Evolutionary conservation across 2,329 filamentous ascomycete species (phyloP).

Genomic region (Cercospora sp.): DNA sequence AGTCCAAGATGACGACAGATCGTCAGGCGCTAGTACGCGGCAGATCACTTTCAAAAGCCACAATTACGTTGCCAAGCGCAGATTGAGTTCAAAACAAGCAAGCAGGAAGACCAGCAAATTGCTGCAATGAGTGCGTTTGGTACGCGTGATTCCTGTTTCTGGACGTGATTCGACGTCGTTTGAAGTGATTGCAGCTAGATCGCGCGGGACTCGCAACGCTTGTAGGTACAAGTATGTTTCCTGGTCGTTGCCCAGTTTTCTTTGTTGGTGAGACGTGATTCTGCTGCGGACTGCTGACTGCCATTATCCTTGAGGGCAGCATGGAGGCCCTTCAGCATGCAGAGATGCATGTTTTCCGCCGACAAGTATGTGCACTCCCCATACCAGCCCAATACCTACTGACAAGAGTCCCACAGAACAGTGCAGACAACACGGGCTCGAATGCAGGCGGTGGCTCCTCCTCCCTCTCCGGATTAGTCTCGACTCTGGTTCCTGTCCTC

Average conservation of each 20-base stretch:
- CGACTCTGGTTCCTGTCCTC: constrained; percentile 52
- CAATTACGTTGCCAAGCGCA: constrained; percentile 5
- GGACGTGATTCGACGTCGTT: background rate
- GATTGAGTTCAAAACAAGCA: constrained; percentile 5
- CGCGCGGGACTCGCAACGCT: background rate
- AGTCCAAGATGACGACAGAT: background rate
- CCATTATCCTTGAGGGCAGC: background rate
- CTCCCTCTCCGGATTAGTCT: constrained; percentile 52
- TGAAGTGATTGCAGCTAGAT: background rate
- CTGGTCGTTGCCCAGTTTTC: background rate
- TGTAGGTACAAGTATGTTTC: constrained; percentile 5
- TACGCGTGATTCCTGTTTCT: background rate
- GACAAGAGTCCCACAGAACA: background rate
- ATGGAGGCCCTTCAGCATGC: background rate
- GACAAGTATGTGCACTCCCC: background rate
- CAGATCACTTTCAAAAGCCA: background rate
- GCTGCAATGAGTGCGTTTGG: background rate
- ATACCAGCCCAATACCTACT: background rate
- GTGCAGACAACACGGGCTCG: background rate
- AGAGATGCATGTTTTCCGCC: background rate
- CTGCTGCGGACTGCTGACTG: background rate
- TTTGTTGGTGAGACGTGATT: background rate
- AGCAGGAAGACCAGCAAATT: background rate
- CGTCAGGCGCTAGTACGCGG: background rate
- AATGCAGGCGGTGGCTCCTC: constrained; percentile 32